Evolutionary conservation across 371 early-diverging fungal species (phyloP).

Genomic region (Mortierella sp.): DNA sequence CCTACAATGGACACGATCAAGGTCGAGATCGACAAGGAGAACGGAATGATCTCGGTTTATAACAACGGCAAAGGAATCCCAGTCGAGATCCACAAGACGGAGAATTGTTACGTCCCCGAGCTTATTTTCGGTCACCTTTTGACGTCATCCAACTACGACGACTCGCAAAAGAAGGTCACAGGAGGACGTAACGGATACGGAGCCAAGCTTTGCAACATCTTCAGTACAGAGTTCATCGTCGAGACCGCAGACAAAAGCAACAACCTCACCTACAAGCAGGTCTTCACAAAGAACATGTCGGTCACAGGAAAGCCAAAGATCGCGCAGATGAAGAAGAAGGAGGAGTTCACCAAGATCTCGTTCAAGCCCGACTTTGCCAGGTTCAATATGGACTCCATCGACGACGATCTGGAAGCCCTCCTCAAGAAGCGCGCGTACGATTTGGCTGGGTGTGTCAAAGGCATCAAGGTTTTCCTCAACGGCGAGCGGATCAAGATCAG

Average conservation of each 20-base stretch:
- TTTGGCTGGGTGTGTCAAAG: slow-evolving; percentile 93
- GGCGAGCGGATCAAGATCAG: slow-evolving; percentile 88
- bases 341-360: slow-evolving; percentile 93
- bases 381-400: slow-evolving; percentile 93
- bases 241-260: slow-evolving; percentile 93
- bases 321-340: slow-evolving; percentile 68
- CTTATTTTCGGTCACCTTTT: slow-evolving; percentile 99
- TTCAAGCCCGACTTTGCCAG: slow-evolving; percentile 97
- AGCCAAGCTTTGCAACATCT: slow-evolving; percentile 99
- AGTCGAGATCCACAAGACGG: slow-evolving; percentile 94
- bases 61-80: slow-evolving; percentile 99
- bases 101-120: slow-evolving; percentile 98
- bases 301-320: slow-evolving; percentile 82
- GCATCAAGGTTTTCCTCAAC: slow-evolving; percentile 95
- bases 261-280: slow-evolving; percentile 87
- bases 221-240: slow-evolving; percentile 96
- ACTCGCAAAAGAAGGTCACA: slow-evolving; percentile 97
- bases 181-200: slow-evolving; percentile 99
- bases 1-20: slow-evolving; percentile 92
- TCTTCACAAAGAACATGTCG: slow-evolving; percentile 93
- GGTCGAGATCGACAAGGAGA: slow-evolving; percentile 91
- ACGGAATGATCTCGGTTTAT: slow-evolving; percentile 90
- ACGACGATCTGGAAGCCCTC: slow-evolving; percentile 92
- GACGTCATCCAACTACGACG: slow-evolving; percentile 99
- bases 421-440: slow-evolving; percentile 98